Base-by-base conservation (phyloP, 176 grass and related monocot species). In the Oryza australiensis region DNA sequence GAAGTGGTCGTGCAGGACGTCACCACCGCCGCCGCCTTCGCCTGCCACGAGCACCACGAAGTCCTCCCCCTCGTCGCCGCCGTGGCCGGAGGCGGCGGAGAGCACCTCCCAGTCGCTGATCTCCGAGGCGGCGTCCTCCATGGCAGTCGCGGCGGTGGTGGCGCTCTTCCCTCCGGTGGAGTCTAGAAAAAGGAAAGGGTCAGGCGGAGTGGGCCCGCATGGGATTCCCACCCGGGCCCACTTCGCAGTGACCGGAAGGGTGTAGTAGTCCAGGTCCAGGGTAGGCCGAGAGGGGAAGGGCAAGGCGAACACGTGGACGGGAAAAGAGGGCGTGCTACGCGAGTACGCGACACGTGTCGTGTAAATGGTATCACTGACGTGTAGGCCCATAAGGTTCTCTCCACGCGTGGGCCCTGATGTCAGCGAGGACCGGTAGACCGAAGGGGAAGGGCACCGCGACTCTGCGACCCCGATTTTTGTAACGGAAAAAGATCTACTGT, bases 51-150 rank as follows among this genome's bases (percentile, higher is more conserved):
- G 0, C 12, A 74, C 38, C 26, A 29, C 60, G 22, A 60, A 60
- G 26, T 82, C 78, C 4, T 82, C 78, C 7, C 42, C 70, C 24
- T 75, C 76, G 12, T 29, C 38, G 1, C 43, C 59, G 0, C 74
- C 83, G 79, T 51, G 10, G 23, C 28, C 64, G 23, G 70, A 80
- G 7, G 78, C 37, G 23, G 79, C 83, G 49, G 79, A 86, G 74
- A 90, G 79, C 83, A 90, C 83, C 79, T 90, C 88, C 88, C 83
- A 89, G 66, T 89, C 88, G 78, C 88, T 29, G 67, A 82, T 82
- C 79, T 89, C 78, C 12, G 79, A 89, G 37, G 78, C 68, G 45
- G 29, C 83, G 73, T 82, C 81, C 26, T 86, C 83, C 88, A 90
- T 90, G 68, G 62, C 77, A 24, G 48, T 63, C 62, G 75, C 26